Base-by-base conservation (phyloP, 805 yeast species). In the Sungouiozyma intestinalis region DNA sequence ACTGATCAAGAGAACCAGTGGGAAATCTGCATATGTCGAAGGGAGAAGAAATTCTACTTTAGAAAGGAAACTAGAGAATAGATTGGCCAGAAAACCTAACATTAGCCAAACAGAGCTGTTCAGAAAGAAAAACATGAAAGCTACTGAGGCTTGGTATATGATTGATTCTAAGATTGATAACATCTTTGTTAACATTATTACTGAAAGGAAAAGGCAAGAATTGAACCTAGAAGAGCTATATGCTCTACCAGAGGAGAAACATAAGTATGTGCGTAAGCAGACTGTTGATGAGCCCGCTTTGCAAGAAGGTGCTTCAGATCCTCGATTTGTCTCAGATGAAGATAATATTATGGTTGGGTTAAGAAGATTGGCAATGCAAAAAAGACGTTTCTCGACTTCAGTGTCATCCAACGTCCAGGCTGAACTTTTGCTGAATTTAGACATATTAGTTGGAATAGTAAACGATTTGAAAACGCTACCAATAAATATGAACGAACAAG, bases 81-180 rank as follows among this genome's bases (percentile, higher is more conserved):
- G 84, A 45, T 56, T 78, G 45, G 69, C 68, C 33, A 72, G 72
- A 57, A 62, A 56, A 35, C 79, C 81, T 16, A 71, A 79, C 40
- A 75, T 75, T 52, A 65, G 69, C n/a, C 69, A 69, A 11, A 69
- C 73, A 4, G 67, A 72, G 42, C 71, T 77, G 0, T 73, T 19
- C 3, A 29, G 3, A 73, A 73, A 48, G 72, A 74, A 46, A 73
- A 71, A 55, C 27, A 35, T 15, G 78, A 80, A 33, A 66, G 76
- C 42, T 72, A 72, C 63, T 3, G 86, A 85, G 51, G 74, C 84
- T 19, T 88, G 97, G 97, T 77, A 85, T 17, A 76, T 85, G 73
- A 67, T 87, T 38, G 86, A 85, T 51, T 73, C 85, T 39, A 67
- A 70, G 20, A 62, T 74, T 2, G 81, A 79, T 46, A 76, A 76